Base-by-base conservation (phyloP, 768 basidiomycete species). In the Tulasnella sp. region DNA sequence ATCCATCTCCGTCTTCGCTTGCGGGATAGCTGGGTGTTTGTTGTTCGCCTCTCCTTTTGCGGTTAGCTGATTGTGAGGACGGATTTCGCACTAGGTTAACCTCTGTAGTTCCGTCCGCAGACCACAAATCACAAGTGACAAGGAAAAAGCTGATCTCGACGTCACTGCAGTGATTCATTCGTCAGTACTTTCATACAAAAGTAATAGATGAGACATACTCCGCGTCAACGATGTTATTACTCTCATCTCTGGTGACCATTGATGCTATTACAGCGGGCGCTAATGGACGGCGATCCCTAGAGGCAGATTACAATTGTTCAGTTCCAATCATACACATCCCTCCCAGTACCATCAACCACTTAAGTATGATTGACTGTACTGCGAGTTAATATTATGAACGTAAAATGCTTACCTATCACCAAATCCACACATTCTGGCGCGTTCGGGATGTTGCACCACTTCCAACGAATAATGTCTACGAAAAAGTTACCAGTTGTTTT, bases 361-460 rank as follows among this genome's bases (percentile, higher is more conserved):
- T n/a, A n/a, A n/a, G n/a, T n/a, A n/a, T n/a, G n/a, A n/a, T n/a
- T n/a, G n/a, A n/a, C n/a, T n/a, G n/a, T n/a, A n/a, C n/a, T n/a
- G n/a, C n/a, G n/a, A n/a, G n/a, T n/a, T n/a, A n/a, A n/a, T n/a
- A n/a, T n/a, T n/a, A n/a, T n/a, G n/a, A n/a, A n/a, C n/a, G n/a
- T n/a, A n/a, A n/a, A n/a, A n/a, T 10, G 61, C 72, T 54, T 58
- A 89, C 90, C 72, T 93, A 71, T 95, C 89, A 39, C 91, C 91
- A 65, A 93, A 92, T 9, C 92, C 92, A 64, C 91, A 93, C 81
- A 92, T 92, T 57, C 91, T 77, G 43, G 91, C 92, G 37, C 91
- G 78, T 41, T 86, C 65, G 34, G 92, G 91, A 59, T 92, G 78
- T 63, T 95, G 92, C 3, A 86, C 75, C 59, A 92, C 76, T 57